phyloP scores from a whole-genome alignment of 2,329 filamentous ascomycete genomes.

The Calonectria montana region DNA sequence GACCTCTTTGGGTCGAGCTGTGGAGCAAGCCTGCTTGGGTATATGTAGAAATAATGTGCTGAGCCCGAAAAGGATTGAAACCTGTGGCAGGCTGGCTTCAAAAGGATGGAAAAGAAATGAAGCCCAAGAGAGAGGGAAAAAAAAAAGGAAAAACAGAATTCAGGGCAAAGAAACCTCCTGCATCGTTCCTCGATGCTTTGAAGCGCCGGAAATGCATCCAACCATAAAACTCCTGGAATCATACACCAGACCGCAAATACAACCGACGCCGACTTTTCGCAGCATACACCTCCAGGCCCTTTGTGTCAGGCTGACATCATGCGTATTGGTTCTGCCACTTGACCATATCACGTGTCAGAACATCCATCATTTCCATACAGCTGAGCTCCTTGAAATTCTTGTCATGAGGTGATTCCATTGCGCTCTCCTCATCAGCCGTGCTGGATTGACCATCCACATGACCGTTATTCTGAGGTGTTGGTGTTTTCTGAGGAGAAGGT shows the following conservation, averaged over 20 bases:
- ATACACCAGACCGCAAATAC: constrained; percentile 16
- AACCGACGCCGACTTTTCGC: constrained; percentile 17
- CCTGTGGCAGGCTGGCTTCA: background rate
- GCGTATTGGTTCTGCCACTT: constrained; percentile 84
- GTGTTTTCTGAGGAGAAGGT: constrained; percentile 52
- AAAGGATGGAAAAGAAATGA: constrained; percentile 18
- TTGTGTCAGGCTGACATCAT: constrained; percentile 31
- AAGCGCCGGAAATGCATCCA: constrained; percentile 39
- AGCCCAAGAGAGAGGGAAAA: constrained; percentile 11
- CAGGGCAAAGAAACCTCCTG: constrained; percentile 18
- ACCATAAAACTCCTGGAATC: constrained; percentile 34
- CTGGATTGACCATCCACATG: constrained; percentile 40
- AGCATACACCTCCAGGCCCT: background rate
- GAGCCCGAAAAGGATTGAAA: constrained; percentile 15
- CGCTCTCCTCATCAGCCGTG: constrained; percentile 39
- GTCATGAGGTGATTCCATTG: constrained; percentile 35
- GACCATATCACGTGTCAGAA: constrained; percentile 81
- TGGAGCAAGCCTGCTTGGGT: constrained; percentile 22
- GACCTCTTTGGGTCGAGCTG: constrained; percentile 9
- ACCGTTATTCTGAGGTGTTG: constrained; percentile 51
- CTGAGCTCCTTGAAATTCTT: constrained; percentile 80
- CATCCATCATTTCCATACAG: constrained; percentile 92
- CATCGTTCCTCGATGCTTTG: constrained; percentile 35
- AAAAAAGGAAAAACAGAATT: constrained; percentile 18
- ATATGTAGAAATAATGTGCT: constrained; percentile 18